Percentiles rank a stretch among this genome's conserved stretches.
Evolutionary conservation across 345 rosid species (phyloP).

Genomic region (Eucalyptus erythrocorys): DNA sequence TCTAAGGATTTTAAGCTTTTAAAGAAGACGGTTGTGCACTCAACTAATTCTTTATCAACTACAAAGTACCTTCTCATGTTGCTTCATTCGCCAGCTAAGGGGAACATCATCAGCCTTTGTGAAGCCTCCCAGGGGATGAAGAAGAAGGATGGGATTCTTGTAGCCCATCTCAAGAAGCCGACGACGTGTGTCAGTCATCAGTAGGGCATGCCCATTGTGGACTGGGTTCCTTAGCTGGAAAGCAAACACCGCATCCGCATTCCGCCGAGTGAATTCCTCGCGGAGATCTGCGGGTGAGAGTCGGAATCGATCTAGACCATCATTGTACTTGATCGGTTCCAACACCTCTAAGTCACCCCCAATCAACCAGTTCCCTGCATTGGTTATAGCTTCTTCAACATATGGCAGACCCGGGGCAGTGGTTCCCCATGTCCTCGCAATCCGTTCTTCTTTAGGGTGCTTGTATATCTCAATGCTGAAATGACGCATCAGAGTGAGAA

Average conservation of each 20-base stretch:
- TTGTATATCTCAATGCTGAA: slow-evolving; percentile 89
- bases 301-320: slow-evolving; percentile 85
- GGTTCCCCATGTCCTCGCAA: slow-evolving; percentile 98
- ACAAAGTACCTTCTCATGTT: slow-evolving; percentile 73
- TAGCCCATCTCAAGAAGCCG: slow-evolving; percentile 96
- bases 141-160: slow-evolving; percentile 86
- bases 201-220: slow-evolving; percentile 92
- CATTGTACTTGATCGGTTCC: slow-evolving; percentile 76
- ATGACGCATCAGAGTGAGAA: not conserved
- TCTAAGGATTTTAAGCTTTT: not conserved
- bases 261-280: slow-evolving; percentile 63
- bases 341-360: slow-evolving; percentile 95
- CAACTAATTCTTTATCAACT: not conserved
- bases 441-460: slow-evolving; percentile 94
- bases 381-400: slow-evolving; percentile 60
- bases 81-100: slow-evolving; percentile 93
- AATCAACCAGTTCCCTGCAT: slow-evolving; percentile 84
- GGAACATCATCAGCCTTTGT: slow-evolving; percentile 99
- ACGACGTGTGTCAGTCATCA: slow-evolving; percentile 91
- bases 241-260: slow-evolving; percentile 97
- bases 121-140: slow-evolving; percentile 93
- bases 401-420: slow-evolving; percentile 90
- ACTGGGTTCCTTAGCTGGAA: slow-evolving; percentile 99
- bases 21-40: not conserved
- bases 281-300: slow-evolving; percentile 83